These are phyloP conservation scores for Aspergillus ostianus DNA, from an alignment of 495 filamentous ascomycete species.

Conservation along the genomic window DNA sequence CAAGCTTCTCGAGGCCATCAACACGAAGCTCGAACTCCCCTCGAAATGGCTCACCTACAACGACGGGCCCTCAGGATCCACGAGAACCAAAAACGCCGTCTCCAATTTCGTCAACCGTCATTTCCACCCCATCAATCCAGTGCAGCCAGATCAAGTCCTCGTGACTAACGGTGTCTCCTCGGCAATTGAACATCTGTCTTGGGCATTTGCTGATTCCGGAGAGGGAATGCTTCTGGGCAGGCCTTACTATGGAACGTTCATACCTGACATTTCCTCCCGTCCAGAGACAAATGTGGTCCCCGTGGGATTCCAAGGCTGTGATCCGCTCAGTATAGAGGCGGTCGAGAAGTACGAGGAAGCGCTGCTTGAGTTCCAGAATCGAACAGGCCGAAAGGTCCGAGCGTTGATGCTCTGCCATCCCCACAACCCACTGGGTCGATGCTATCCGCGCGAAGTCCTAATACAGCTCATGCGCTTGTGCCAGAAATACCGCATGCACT, in stretches of 20 bases:
- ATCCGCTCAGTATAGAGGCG: slow-evolving; percentile 44
- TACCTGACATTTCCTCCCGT: slow-evolving; percentile 28
- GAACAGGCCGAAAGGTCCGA: slow-evolving; percentile 34
- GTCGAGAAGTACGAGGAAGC: slow-evolving; percentile 43
- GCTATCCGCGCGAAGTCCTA: slow-evolving; percentile 51
- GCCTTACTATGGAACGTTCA: slow-evolving; percentile 53
- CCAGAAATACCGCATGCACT: slow-evolving; percentile 52
- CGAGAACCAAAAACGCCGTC: slow-evolving; percentile 38
- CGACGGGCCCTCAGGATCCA: slow-evolving; percentile 33
- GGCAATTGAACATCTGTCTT: slow-evolving; percentile 45
- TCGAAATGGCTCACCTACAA: slow-evolving; percentile 44
- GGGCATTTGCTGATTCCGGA: slow-evolving; percentile 42
- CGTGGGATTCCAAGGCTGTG: slow-evolving; percentile 42
- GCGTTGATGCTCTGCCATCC: slow-evolving; percentile 59
- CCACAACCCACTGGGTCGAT: slow-evolving; percentile 59
- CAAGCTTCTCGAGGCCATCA: slow-evolving; percentile 30
- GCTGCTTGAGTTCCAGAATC: slow-evolving; percentile 24
- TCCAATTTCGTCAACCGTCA: slow-evolving; percentile 44
- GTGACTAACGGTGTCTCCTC: slow-evolving; percentile 49
- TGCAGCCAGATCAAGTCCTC: slow-evolving; percentile 41
- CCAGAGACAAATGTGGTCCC: slow-evolving; percentile 35
- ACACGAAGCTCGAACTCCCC: slow-evolving; percentile 30
- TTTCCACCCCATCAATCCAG: slow-evolving; percentile 35
- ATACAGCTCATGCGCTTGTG: slow-evolving; percentile 51
- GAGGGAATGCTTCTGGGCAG: slow-evolving; percentile 51